Base-by-base conservation (phyloP, 768 basidiomycete species). In the Tricholoma matsutake region DNA sequence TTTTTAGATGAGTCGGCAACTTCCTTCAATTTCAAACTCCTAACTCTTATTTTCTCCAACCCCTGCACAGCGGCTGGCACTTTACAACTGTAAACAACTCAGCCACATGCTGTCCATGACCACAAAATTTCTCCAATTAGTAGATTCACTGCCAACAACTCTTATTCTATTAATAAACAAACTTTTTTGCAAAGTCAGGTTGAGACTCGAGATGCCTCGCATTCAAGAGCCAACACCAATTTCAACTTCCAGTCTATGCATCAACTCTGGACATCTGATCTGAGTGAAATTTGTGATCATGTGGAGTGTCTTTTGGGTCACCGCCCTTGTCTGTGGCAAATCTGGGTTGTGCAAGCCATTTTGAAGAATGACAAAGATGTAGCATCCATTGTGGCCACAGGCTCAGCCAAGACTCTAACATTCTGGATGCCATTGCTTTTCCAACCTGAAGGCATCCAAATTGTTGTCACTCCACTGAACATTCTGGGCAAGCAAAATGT, bases 71-170 rank as follows among this genome's bases (percentile, higher is more conserved):
- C 25, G 29, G 52, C 52, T 54, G 52, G 28, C 52, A 18, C 22
- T 54, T 54, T 54, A 32, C 52, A 54, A 54, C 52, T 54, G 52
- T 54, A 54, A 54, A 54, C 52, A 54, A 54, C 29, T 54, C 52
- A 54, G 52, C 52, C 52, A 54, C 52, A 45, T 11, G 11, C 43
- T 22, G 43, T 45, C 43, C 18, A 11, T 45, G 56, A 18, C 37
- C 16, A 25, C 55, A 41, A n/a, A 18, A 25, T 39, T 28, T 56
- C 39, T 28, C 6, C 43, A 45, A 13, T 13, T 41, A 41, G 39
- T 41, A 41, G 39, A n/a, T 41, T 41, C 11, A 6, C 39, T 41
- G 39, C n/a, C 14, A 14, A 14, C 39, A n/a, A n/a, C n/a, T n/a
- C n/a, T n/a, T n/a, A n/a, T n/a, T n/a, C n/a, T n/a, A n/a, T n/a